phyloP scores from a whole-genome alignment of 2,329 filamentous ascomycete genomes.

The Fusarium sp. region DNA sequence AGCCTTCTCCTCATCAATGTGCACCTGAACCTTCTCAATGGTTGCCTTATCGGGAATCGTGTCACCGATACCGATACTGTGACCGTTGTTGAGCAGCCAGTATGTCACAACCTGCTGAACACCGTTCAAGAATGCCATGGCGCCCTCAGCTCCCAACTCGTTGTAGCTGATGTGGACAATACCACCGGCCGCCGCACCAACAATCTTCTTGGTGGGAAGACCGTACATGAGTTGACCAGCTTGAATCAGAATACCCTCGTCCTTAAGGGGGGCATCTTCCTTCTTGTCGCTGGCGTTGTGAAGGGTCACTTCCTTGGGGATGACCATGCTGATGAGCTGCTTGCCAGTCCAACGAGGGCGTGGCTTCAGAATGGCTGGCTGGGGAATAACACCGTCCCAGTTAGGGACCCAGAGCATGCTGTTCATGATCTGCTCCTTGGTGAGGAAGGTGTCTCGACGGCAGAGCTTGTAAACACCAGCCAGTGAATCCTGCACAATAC shows the following conservation, averaged over 20 bases:
- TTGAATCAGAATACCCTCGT: conserved; percentile 82
- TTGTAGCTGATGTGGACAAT: conserved; percentile 97
- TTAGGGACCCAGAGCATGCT: conserved; percentile 96
- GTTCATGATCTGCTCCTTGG: conserved; percentile 93
- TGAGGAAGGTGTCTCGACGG: conserved; percentile 88
- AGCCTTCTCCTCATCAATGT: conserved; percentile 81
- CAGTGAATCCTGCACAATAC: conserved; percentile 97
- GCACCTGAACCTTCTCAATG: conserved; percentile 81
- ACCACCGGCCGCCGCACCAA: conserved; percentile 88
- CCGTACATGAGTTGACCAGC: conserved; percentile 91
- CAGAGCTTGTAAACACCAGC: conserved; percentile 98
- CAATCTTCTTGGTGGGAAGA: conserved; percentile 89
- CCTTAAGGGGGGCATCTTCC: conserved; percentile 69
- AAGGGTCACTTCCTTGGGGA: conserved; percentile 85
- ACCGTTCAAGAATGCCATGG: conserved; percentile 95
- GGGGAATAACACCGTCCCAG: conserved; percentile 94
- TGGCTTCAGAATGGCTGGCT: conserved; percentile 93
- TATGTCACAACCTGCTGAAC: conserved; percentile 95
- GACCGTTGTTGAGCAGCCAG: conserved; percentile 95
- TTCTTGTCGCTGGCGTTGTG: conserved; percentile 67
- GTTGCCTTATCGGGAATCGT: conserved; percentile 90
- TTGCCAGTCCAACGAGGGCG: conserved; percentile 96
- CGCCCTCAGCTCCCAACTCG: conserved; percentile 82
- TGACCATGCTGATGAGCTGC: conserved; percentile 92
- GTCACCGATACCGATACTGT: conserved; percentile 98